Base-by-base conservation (phyloP, 495 filamentous ascomycete genomes). In the Penicillium waksmanii region DNA sequence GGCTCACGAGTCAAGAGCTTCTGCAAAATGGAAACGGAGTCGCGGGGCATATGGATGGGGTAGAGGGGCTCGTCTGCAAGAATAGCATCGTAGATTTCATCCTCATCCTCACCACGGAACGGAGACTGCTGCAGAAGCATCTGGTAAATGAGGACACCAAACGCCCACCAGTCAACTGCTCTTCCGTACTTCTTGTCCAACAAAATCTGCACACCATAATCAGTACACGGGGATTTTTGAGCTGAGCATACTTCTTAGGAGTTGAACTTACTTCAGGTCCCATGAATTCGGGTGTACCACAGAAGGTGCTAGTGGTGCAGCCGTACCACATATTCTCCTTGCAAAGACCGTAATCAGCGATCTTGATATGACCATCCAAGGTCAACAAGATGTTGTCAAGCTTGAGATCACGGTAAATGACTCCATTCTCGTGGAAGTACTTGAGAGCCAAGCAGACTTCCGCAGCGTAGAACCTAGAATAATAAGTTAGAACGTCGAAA, bases 111-210 rank as follows among this genome's bases (percentile, higher is more conserved):
- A 67, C 95, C 95, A 69, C 95, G 89, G 90, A 99, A 99, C 3
- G 95, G 95, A 23, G 93, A 97, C 70, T 99, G 95, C 68, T 99
- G 95, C 42, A 99, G 86, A 44, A 99, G 87, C 95, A 99, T 99
- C 79, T 99, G 95, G 75, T 99, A 99, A 62, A 99, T 99, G 59
- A 99, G 80, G 35, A 99, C 95, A 67, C 95, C 95, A 73, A 99
- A 99, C n/a, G 95, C 95, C 95, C 95, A 99, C 95, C 95, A 99
- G 73, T 99, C 95, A 57, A 99, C 95, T n/a, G 95, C 93, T 51
- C 95, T 87, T 40, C 94, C 95, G 71, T 98, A 99, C 71, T 96
- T 96, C 82, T 98, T 98, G 74, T 99, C 95, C 56, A 99, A 83
- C 10, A 99, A 78, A 76, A 99, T 99, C 90, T 96, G 25, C 61